Evolutionary conservation across 2,329 filamentous ascomycete genomes (phyloP).

Genomic region (Cryphonectria naterciae): DNA sequence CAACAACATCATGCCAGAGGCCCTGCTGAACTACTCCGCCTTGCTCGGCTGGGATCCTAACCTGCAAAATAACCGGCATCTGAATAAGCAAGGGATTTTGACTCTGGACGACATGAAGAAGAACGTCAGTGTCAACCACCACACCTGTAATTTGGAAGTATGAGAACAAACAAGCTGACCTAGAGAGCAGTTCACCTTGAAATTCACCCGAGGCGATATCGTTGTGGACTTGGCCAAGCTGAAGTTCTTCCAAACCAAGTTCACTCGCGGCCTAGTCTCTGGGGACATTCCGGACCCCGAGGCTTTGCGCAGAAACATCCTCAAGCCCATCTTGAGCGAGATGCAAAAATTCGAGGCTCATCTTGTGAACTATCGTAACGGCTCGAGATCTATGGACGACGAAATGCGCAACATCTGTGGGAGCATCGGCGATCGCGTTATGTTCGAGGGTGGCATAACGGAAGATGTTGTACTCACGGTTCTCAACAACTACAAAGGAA

Average conservation of each 20-base stretch:
- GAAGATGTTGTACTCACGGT: slow-evolving; percentile 26
- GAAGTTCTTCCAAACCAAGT: slow-evolving; percentile 66
- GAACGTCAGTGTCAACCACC: slow-evolving; percentile 54
- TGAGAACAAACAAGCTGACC: slow-evolving; percentile 33
- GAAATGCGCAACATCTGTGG: neutral
- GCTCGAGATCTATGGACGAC: neutral
- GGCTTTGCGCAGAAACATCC: slow-evolving; percentile 15
- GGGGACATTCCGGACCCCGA: slow-evolving; percentile 17
- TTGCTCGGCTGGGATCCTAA: slow-evolving; percentile 82
- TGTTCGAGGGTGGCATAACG: neutral
- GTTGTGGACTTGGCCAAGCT: slow-evolving; percentile 82
- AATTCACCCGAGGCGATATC: slow-evolving; percentile 90
- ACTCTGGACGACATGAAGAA: slow-evolving; percentile 71
- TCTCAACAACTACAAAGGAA: slow-evolving; percentile 26
- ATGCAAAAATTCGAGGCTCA: slow-evolving; percentile 25
- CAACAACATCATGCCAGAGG: slow-evolving; percentile 50
- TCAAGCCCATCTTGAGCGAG: slow-evolving; percentile 32
- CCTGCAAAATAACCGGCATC: slow-evolving; percentile 36
- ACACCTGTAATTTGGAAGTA: neutral
- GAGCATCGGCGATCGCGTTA: neutral
- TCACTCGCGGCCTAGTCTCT: slow-evolving; percentile 20
- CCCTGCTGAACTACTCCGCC: slow-evolving; percentile 78
- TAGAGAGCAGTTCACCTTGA: slow-evolving; percentile 72
- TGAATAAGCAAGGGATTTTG: slow-evolving; percentile 68
- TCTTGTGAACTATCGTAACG: neutral